Evolutionary conservation across 1,139 yeast species (phyloP).

Genomic region (Geotrichum macrosporum): DNA sequence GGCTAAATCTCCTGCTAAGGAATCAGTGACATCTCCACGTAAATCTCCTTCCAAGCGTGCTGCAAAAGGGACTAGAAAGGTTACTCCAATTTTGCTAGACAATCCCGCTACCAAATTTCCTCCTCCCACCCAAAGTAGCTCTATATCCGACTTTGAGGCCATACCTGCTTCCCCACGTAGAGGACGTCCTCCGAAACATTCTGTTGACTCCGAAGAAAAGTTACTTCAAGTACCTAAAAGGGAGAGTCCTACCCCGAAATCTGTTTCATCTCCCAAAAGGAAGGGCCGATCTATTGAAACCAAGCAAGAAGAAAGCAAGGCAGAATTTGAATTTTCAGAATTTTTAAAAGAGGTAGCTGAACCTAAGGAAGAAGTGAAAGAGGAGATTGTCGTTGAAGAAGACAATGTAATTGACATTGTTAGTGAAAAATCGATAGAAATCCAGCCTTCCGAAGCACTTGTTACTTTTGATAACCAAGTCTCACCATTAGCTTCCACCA

Average conservation of each 20-base stretch:
- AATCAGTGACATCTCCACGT: slow-evolving; percentile 10
- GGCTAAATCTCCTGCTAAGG: slow-evolving; percentile 25
- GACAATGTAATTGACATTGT: slow-evolving; percentile 5
- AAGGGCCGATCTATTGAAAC: slow-evolving; percentile 10
- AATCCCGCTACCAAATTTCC: slow-evolving; percentile 9
- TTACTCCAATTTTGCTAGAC: background rate
- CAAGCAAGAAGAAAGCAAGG: background rate
- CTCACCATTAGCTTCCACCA: background rate
- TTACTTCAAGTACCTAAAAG: background rate
- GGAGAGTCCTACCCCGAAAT: no score
- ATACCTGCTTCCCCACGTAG: slow-evolving; percentile 7
- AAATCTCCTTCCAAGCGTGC: slow-evolving; percentile 11
- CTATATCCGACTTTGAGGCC: background rate
- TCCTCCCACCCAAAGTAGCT: background rate
- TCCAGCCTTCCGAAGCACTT: no score
- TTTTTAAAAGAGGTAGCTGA: slow-evolving; percentile 12
- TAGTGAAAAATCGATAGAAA: no score
- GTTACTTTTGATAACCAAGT: background rate
- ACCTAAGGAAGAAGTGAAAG: slow-evolving; percentile 3
- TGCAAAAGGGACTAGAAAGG: slow-evolving; percentile 19
- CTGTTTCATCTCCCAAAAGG: slow-evolving; percentile 18
- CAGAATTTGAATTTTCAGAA: slow-evolving; percentile 17
- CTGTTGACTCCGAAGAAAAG: slow-evolving; percentile 14
- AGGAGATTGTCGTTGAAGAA: slow-evolving; percentile 11
- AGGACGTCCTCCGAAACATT: slow-evolving; percentile 14